Base-by-base conservation (phyloP, 805 yeast species). In the Yarrowia phangngaensis region DNA sequence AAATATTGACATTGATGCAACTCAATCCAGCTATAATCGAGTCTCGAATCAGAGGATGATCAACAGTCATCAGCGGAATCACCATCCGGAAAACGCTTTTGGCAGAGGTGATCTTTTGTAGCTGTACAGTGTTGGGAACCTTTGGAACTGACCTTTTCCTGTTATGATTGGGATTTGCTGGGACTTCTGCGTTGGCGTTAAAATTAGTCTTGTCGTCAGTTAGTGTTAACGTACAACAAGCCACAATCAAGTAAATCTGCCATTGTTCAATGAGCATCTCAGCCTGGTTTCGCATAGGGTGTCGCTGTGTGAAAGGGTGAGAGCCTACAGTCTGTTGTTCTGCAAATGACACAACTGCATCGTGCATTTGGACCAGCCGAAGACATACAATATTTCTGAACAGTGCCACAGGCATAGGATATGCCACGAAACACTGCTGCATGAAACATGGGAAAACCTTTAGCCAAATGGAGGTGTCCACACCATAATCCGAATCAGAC, bases 381-480 rank as follows among this genome's bases (percentile, higher is more conserved):
- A 85, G 82, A 64, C 97, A 90, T 7, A 92, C 94, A 53, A 85
- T 81, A 3, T 95, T 83, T 7, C 99, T 76, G 54, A 95, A 87
- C 51, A 92, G 70, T 0, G 97, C 98, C 64, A 90, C 87, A 0
- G 95, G 90, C 60, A 90, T 81, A 0, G 98, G 97, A 59, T 95
- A 88, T 38, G 73, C 74, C 52, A 79, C 84, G 53, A 85, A 87
- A 52, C 92, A 78, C 1, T 78, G 70, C 24, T 75, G 79, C 31
- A 92, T 66, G 2, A 92, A 67, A 27, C 74, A 75, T 2, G 97
- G 97, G 58, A 84, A 88, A 1, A 82, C 75, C 53, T 95, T 75
- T 58, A 90, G 82, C 98, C 98, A 92, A n/a, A 92, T 68, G 0
- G 97, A 95, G 1, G 95, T 80, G 66, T 92, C 98, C 8, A 92